Evolutionary conservation across 768 basidiomycete genomes (phyloP).

Genomic region (Suillus ampliporus): DNA sequence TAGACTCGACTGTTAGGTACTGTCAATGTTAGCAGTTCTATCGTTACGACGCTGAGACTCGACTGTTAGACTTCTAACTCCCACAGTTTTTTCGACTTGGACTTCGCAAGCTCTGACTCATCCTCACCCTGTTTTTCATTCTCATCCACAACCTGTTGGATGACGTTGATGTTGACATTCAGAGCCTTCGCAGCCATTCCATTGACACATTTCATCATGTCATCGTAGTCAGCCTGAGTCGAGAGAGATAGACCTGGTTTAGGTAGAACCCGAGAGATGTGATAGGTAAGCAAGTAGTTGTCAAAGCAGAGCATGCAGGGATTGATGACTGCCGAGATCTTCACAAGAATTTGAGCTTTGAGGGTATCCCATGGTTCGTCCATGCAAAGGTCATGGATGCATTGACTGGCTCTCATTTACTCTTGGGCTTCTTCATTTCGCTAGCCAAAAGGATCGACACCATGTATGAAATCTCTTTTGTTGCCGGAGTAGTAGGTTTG

Average conservation of each 20-base stretch:
- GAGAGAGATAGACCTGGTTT: not conserved
- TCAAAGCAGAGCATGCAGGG: not conserved
- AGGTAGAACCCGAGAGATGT: slow-evolving; percentile 5
- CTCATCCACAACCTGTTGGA: not conserved
- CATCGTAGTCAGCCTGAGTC: not conserved
- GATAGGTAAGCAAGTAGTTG: slow-evolving; percentile 9
- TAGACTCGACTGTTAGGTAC: no score
- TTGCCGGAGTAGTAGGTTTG: not conserved
- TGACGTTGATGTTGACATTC: not conserved
- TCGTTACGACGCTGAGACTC: no score
- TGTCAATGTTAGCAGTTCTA: no score
- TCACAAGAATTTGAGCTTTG: slow-evolving; percentile 12
- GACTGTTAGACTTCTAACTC: no score
- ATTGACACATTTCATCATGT: not conserved
- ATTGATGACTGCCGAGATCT: slow-evolving; percentile 1
- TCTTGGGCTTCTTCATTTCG: not conserved
- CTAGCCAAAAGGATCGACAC: not conserved
- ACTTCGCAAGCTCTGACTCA: not conserved
- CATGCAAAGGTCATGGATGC: slow-evolving; percentile 1
- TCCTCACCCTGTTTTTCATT: not conserved
- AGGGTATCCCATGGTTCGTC: slow-evolving; percentile 10
- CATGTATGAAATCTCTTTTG: not conserved
- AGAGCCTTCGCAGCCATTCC: not conserved
- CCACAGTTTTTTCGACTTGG: not conserved
- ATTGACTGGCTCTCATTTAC: not conserved